Conservation (phyloP, 148 eudicot species). For the Cornus kousa region DNA sequence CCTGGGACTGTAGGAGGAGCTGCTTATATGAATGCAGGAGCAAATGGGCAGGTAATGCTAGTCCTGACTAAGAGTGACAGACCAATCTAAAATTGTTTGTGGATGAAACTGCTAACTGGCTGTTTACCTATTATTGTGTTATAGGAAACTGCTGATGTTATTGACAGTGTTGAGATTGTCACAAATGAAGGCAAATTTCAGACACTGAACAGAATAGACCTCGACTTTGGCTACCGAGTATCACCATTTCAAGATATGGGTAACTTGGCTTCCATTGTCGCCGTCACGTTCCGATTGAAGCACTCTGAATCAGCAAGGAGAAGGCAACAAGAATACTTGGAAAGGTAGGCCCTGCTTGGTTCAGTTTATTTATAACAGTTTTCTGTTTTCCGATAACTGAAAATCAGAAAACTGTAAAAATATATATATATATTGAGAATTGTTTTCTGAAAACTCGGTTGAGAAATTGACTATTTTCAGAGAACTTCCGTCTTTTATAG, state of each 20-base stretch:
- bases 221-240: slow-evolving; percentile 23
- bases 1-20: slow-evolving; percentile 35
- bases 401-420: too few relatives aligned
- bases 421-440: too few relatives aligned
- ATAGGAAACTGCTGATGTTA: slow-evolving; percentile 24
- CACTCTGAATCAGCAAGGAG: slow-evolving; percentile 14
- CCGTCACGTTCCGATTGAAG: slow-evolving; percentile 23
- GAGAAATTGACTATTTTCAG: too few relatives aligned
- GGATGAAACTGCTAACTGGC: neutral
- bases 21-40: slow-evolving; percentile 29
- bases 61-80: neutral
- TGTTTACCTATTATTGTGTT: neutral
- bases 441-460: too few relatives aligned
- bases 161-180: slow-evolving; percentile 22
- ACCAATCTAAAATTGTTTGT: neutral
- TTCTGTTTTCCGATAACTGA: too few relatives aligned
- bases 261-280: slow-evolving; percentile 24
- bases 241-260: slow-evolving; percentile 29
- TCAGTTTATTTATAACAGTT: too few relatives aligned
- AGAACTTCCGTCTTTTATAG: too few relatives aligned
- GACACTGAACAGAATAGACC: slow-evolving; percentile 21
- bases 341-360: slow-evolving; percentile 9
- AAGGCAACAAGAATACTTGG: slow-evolving; percentile 23
- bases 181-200: slow-evolving; percentile 15
- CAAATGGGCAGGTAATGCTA: slow-evolving; percentile 30